Evolutionary conservation across 148 eudicot species (phyloP), one percentile per base, ranked within the genome.

Genomic region (Vaccinium vitisidaea): DNA sequence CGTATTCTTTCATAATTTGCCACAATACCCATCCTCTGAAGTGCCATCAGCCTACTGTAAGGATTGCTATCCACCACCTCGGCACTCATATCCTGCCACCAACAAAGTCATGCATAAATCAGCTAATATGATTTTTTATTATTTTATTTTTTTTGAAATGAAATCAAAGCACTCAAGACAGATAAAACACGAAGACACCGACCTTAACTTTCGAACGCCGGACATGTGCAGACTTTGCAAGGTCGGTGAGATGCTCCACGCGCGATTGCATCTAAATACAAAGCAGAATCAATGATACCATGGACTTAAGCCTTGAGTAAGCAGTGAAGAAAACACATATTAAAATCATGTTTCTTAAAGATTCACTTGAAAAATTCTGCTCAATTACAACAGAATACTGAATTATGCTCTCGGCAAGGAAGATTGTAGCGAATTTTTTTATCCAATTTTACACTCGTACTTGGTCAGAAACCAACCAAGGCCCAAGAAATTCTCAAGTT

Each of bases 41-140:
- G 98, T 53, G 99, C 99, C 99, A 96, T 96, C 16, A 96, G 89
- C 87, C 99, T 92, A 86, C 99, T 96, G 86, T 96, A 96, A 84
- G 98, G 99, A 87, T 96, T 96, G 89, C 99, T 96, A 82, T 96
- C 98, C 63, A 96, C 91, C 87, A 96, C 98, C 87, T 96, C 98
- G 49, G 95, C 94, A 88, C 98, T 96, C 98, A 96, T 94, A 87
- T 94, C 97, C 98, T 96, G 93, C 83, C 80, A 88, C 21, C 73
- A 86, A 50, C 32, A 53, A 74, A 85, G 5, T 43, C 52, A 80
- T 70, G 8, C 63, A 84, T 25, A 25, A 30, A 84, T 86, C 82
- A 92, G 73, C 63, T 25, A 80, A 21, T 39, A 56, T 1, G 14
- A 36, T 13, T 5, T 43, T 43, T 43, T 43, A 4, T 43, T 43